Conservation (phyloP, 192 early-diverging fungal genomes). For the Haplosporangium gracile region DNA sequence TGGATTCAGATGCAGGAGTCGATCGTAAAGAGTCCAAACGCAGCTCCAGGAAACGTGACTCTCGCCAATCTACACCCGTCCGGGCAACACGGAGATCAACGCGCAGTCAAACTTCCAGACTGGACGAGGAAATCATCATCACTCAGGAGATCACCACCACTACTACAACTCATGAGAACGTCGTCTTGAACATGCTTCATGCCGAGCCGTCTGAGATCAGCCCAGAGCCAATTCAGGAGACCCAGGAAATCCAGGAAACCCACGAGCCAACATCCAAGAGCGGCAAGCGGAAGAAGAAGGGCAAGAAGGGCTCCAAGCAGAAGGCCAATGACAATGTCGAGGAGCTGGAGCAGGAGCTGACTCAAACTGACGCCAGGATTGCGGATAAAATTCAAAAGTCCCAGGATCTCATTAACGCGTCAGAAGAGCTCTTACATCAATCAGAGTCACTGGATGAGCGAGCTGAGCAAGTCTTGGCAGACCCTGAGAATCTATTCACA, state of each 20-base stretch:
- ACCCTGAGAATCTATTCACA: neutral
- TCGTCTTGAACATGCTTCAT: neutral
- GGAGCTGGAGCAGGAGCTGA: conserved; percentile 6
- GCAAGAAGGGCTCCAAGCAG: conserved; percentile 21
- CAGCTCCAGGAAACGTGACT: conserved; percentile 9
- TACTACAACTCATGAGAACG: neutral
- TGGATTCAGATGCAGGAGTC: conserved; percentile 18
- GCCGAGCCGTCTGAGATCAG: neutral
- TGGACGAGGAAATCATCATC: conserved; percentile 10
- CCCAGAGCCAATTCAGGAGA: neutral
- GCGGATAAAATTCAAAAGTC: conserved; percentile 28
- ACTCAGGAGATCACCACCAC: conserved; percentile 6
- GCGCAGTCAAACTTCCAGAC: conserved; percentile 20
- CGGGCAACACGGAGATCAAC: conserved; percentile 30
- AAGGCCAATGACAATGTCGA: conserved; percentile 9
- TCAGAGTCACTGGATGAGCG: neutral
- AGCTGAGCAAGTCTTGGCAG: neutral
- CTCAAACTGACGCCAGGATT: conserved; percentile 10
- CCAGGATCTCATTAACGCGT: conserved; percentile 22
- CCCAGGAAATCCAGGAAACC: neutral
- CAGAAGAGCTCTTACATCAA: conserved; percentile 16
- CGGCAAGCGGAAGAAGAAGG: conserved; percentile 26
- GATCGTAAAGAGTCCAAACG: conserved; percentile 23
- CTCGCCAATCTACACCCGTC: conserved; percentile 15
- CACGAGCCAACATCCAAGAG: conserved; percentile 10